Evolutionary conservation across 129 eudicot genomes (phyloP).

Genomic region (Smallanthus sonchifolius): DNA sequence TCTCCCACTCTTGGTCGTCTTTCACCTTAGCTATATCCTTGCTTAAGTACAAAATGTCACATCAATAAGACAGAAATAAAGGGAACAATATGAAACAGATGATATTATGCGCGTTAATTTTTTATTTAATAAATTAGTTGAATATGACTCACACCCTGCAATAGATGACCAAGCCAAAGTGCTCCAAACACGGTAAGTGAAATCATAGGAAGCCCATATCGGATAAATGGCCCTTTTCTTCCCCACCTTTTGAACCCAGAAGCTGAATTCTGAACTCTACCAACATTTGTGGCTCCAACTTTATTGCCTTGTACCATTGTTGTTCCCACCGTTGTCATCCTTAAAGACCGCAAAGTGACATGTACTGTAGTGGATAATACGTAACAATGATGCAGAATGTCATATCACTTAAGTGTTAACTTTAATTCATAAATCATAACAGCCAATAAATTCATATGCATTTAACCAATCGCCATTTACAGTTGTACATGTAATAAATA

Average conservation of each 20-base stretch:
- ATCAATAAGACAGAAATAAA: not conserved
- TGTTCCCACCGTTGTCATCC: constrained; percentile 41
- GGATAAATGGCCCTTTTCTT: constrained; percentile 71
- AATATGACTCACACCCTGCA: constrained; percentile 63
- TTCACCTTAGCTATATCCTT: constrained; percentile 96
- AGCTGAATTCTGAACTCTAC: constrained; percentile 38
- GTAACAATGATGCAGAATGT: not conserved
- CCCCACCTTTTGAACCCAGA: constrained; percentile 78
- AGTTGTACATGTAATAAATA: not conserved
- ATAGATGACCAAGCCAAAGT: constrained; percentile 84
- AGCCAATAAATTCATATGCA: not conserved
- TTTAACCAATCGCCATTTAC: not conserved
- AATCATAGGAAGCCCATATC: constrained; percentile 97
- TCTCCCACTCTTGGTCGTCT: constrained; percentile 93
- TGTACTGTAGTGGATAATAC: constrained; percentile 7
- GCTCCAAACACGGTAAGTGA: constrained; percentile 87
- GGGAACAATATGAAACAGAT: not conserved
- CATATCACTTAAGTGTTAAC: not conserved
- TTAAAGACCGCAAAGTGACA: constrained; percentile 23
- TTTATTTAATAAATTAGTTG: not conserved
- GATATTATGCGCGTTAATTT: not conserved
- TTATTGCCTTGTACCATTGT: constrained; percentile 31
- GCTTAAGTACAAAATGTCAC: constrained; percentile 36
- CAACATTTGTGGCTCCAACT: not conserved
- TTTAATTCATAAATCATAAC: not conserved